These are phyloP conservation scores for Podila minutissima DNA, from an alignment of 192 early-diverging fungal genomes.

Conservation along the genomic window DNA sequence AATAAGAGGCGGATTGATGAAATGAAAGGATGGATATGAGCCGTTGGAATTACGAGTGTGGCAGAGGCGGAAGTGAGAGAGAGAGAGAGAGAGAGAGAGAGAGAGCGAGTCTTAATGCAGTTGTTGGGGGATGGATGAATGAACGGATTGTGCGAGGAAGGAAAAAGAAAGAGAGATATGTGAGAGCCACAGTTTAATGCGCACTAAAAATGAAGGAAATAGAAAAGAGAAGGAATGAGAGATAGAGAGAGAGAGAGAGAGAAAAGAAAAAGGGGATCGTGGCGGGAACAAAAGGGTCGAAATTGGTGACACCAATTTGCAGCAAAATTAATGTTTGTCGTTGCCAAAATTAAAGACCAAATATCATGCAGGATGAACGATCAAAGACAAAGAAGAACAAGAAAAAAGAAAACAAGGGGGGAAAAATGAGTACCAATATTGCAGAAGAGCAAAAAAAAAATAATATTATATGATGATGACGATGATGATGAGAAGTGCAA, in stretches of 20 bases:
- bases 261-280: neutral
- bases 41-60: neutral
- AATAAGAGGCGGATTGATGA: neutral
- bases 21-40: neutral
- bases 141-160: neutral
- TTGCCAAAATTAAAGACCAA: too few species aligned
- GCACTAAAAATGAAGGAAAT: neutral
- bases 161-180: neutral
- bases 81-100: neutral
- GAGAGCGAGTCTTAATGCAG: neutral
- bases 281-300: neutral
- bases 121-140: neutral
- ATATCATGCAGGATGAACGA: too few species aligned
- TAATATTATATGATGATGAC: too few species aligned
- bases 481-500: too few species aligned
- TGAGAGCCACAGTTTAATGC: slow-evolving; percentile 4
- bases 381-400: too few species aligned
- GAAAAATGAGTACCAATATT: too few species aligned
- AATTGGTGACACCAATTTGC: too few species aligned
- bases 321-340: too few species aligned
- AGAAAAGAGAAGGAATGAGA: neutral
- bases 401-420: too few species aligned
- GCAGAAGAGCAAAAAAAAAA: too few species aligned
- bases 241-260: neutral
- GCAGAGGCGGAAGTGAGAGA: neutral